A percentile compares a stretch with the other conserved stretches of the same genome.
phyloP scores from a whole-genome alignment of 306 rosid species.

The Mimosa pudica region DNA sequence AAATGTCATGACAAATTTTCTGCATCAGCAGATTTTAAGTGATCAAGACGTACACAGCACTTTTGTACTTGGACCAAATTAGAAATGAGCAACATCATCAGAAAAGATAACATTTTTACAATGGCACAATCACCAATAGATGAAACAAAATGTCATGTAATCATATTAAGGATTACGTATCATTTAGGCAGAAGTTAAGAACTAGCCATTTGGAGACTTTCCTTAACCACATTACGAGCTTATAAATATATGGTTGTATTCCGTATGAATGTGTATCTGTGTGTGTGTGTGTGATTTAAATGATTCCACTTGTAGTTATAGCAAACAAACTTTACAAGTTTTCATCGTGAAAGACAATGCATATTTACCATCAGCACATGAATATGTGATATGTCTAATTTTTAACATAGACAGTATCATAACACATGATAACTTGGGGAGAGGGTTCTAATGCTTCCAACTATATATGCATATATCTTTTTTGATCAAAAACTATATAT shows the following conservation, averaged over 20 bases:
- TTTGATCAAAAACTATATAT: too few relatives aligned
- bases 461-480: neutral
- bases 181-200: neutral
- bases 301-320: neutral
- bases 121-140: neutral
- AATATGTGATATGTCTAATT: neutral
- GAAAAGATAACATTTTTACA: neutral
- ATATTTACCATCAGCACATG: too few relatives aligned
- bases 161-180: too few relatives aligned
- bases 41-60: conserved; percentile 77
- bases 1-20: conserved; percentile 64
- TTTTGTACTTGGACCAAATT: conserved; percentile 75
- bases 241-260: too few relatives aligned
- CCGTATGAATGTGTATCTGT: too few relatives aligned
- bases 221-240: too few relatives aligned
- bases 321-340: neutral
- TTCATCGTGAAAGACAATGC: neutral
- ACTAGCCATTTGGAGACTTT: too few relatives aligned
- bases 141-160: neutral
- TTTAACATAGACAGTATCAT: neutral
- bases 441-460: neutral
- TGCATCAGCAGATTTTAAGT: conserved; percentile 78
- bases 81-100: conserved; percentile 21
- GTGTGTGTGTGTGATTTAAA: too few relatives aligned
- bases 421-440: neutral